Base-by-base conservation (phyloP, 2,329 filamentous ascomycete genomes). In the Aspergillus thermomutatus region DNA sequence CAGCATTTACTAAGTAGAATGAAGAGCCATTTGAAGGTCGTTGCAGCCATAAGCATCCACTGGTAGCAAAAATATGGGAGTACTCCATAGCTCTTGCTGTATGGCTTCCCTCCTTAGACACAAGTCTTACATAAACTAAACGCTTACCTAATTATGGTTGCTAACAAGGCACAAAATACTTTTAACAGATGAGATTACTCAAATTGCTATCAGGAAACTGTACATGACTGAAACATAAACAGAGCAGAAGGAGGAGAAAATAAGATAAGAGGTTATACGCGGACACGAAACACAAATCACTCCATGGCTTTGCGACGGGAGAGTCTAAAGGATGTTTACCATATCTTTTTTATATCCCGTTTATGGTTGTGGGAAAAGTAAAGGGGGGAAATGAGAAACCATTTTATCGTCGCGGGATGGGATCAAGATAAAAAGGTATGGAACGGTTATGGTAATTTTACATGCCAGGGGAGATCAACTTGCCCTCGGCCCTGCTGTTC, bases 391-490 rank as follows among this genome's bases (percentile, higher is more conserved):
- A 37, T 45, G 46, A 54, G 27, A 51, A 27, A 54, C 31, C 31
- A 37, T 37, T 37, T 37, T 37, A 37, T 37, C 31, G 31, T 14
- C 31, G 41, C 8, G 41, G 10, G n/a, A 45, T 19, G n/a, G 40
- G 40, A 43, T 21, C 17, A 19, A 52, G 46, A 52, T 25, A 49
- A 49, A 25, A 49, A 23, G 26, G 28, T 31, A 43, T 25, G 27
- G 31, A 55, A 55, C 40, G 40, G 51, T 41, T 23, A 23, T 49
- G 46, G 46, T 49, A 25, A 43, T 49, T 54, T 46, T 54, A 97
- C 84, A 96, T 91, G 63, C 94, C 94, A 45, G 94, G 94, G 54
- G 92, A 85, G 72, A 97, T 83, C 64, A 97, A 80, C 76, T 90
- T 87, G 66, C 93, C 94, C 79, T 93, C 85, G 72, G 86, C 84